A percentile compares a stretch with the other conserved stretches of the same genome.
Evolutionary conservation across 371 early-diverging fungal species (phyloP).

Genomic region (Actinomucor elegans): DNA sequence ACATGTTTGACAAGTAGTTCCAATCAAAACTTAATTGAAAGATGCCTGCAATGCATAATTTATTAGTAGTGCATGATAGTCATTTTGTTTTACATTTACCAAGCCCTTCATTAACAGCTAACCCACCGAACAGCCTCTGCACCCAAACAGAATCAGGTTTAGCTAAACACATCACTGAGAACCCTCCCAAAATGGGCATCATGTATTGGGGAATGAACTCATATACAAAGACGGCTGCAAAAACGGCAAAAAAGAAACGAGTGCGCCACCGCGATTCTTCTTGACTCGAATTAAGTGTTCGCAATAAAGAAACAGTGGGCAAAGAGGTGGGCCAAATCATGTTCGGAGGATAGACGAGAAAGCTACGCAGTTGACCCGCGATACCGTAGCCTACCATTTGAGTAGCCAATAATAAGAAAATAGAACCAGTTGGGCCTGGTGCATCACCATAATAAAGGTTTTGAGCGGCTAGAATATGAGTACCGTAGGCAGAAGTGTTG

Average conservation of each 20-base stretch:
- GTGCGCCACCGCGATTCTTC: conserved; percentile 64
- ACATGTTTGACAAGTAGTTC: conserved; percentile 47
- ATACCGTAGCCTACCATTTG: conserved; percentile 85
- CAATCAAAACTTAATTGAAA: conserved; percentile 54
- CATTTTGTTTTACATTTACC: too few species aligned
- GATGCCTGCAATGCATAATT: too few species aligned
- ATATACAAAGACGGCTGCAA: conserved; percentile 37
- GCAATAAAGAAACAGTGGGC: conserved; percentile 73
- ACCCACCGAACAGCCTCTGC: conserved; percentile 50
- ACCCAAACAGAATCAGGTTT: conserved; percentile 49
- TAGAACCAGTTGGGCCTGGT: conserved; percentile 42
- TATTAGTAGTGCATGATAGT: too few species aligned
- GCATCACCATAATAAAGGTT: conserved; percentile 48
- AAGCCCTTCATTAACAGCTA: conserved; percentile 46
- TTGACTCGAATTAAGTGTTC: conserved; percentile 64
- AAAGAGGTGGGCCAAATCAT: conserved; percentile 91
- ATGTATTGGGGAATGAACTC: conserved; percentile 52
- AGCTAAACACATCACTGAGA: conserved; percentile 53
- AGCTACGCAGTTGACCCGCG: conserved; percentile 76
- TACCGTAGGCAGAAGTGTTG: conserved; percentile 43
- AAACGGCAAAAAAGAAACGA: conserved; percentile 52
- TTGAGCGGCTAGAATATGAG: conserved; percentile 59
- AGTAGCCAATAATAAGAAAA: conserved; percentile 60
- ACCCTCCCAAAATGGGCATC: conserved; percentile 49
- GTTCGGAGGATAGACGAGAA: conserved; percentile 77